Evolutionary conservation across 1,284 basidiomycete species (phyloP).

Genomic region (Puccinia sorghi): DNA sequence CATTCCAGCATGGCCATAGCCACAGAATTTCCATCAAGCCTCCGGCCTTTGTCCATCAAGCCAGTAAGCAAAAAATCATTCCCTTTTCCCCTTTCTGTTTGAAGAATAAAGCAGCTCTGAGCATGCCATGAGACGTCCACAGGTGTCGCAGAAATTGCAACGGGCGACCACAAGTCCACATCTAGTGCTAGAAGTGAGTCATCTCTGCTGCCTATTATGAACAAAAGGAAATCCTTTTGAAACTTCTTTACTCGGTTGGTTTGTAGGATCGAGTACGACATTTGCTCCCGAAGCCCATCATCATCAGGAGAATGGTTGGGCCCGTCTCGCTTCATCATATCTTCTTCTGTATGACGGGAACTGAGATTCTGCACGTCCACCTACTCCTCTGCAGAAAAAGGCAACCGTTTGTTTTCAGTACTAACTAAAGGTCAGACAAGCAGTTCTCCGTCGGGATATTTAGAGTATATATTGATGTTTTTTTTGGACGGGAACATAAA

Average conservation of each 20-base stretch:
- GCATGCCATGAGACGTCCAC: background rate
- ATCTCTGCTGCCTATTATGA: background rate
- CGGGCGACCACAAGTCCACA: conserved; percentile 26
- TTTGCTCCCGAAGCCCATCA: conserved; percentile 16
- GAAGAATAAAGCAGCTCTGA: too few species aligned
- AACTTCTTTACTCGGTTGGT: background rate
- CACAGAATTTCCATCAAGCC: conserved; percentile 31
- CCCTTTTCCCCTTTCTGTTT: background rate
- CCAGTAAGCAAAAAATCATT: background rate
- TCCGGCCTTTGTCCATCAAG: conserved; percentile 18
- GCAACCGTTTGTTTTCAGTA: conserved; percentile 12
- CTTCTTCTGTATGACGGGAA: background rate
- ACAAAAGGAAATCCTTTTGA: background rate
- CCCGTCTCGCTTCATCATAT: background rate
- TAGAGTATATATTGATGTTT: background rate
- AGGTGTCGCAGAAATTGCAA: conserved; percentile 20
- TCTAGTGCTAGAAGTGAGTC: conserved; percentile 10
- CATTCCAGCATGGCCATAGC: conserved; percentile 12
- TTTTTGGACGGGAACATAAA: background rate
- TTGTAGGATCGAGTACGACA: conserved; percentile 29
- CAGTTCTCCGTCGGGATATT: background rate
- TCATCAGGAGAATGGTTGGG: conserved; percentile 20
- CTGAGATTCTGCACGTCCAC: background rate
- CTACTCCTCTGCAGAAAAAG: background rate
- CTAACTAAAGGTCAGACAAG: conserved; percentile 3